Evolutionary conservation across 2,329 filamentous ascomycete genomes (phyloP).

Genomic region (Fusarium coicis): DNA sequence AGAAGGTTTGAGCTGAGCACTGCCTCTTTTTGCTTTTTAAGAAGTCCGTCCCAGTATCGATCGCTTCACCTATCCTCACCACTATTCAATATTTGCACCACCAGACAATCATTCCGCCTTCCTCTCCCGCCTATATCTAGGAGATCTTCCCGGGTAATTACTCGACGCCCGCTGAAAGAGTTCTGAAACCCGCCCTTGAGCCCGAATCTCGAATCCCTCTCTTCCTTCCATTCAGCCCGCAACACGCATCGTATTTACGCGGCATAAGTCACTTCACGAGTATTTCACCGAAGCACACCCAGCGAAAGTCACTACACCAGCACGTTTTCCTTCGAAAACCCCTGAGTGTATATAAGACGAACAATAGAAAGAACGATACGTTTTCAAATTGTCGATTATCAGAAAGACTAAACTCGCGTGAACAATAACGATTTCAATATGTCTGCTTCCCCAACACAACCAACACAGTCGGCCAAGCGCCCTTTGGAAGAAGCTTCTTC

Average conservation of each 20-base stretch:
- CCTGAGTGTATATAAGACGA: conserved; percentile 83
- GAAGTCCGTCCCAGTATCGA: conserved; percentile 51
- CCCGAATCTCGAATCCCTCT: conserved; percentile 46
- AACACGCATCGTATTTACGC: conserved; percentile 50
- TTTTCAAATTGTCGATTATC: conserved; percentile 46
- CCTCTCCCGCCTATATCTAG: conserved; percentile 45
- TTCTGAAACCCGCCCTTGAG: conserved; percentile 47
- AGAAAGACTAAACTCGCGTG: conserved; percentile 39
- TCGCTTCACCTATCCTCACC: conserved; percentile 52
- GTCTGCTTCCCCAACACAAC: conserved; percentile 76
- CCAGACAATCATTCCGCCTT: conserved; percentile 49
- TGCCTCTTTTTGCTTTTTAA: conserved; percentile 53
- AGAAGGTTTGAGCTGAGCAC: conserved; percentile 54
- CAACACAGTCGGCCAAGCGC: conserved; percentile 83
- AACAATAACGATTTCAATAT: conserved; percentile 58
- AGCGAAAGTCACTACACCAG: conserved; percentile 75
- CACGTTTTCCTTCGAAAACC: conserved; percentile 91
- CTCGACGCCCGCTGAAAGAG: conserved; percentile 45
- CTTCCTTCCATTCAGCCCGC: conserved; percentile 45
- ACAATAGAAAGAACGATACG: conserved; percentile 46
- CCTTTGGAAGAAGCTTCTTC: conserved; percentile 97
- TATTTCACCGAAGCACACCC: conserved; percentile 56
- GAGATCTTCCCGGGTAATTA: conserved; percentile 43
- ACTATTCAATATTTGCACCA: conserved; percentile 45
- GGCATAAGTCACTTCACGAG: conserved; percentile 54